These are phyloP conservation scores for Saccharomyces hybrid DNA, from an alignment of 1,139 yeast species.

Conservation along the genomic window DNA sequence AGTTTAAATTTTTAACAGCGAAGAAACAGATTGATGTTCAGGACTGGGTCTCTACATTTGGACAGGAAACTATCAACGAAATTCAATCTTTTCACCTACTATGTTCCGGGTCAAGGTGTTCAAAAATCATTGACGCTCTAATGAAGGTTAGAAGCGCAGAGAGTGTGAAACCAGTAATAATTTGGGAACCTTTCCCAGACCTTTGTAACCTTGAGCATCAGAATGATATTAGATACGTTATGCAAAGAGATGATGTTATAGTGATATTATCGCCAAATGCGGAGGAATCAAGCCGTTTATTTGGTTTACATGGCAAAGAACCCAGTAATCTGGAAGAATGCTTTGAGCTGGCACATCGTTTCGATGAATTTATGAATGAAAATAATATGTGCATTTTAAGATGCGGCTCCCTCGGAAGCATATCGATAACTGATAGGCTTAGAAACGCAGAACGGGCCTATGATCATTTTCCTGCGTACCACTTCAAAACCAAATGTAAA, in stretches of 20 bases:
- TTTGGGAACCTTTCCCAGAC: conserved; percentile 87
- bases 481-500: conserved; percentile 34
- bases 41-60: conserved; percentile 41
- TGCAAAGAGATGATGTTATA: conserved; percentile 39
- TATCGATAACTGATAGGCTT: conserved; percentile 28
- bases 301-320: conserved; percentile 36
- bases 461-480: conserved; percentile 60
- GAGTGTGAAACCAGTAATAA: conserved; percentile 39
- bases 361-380: conserved; percentile 36
- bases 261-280: conserved; percentile 71
- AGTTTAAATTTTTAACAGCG: conserved; percentile 50
- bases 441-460: conserved; percentile 30
- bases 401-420: conserved; percentile 66
- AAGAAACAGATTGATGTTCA: conserved; percentile 55
- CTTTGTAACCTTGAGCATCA: conserved; percentile 51
- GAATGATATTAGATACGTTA: conserved; percentile 35
- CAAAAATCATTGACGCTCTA: conserved; percentile 38
- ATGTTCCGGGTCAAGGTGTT: conserved; percentile 61
- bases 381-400: conserved; percentile 43
- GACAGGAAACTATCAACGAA: conserved; percentile 37
- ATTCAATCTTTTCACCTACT: conserved; percentile 50
- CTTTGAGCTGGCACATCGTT: conserved; percentile 39
- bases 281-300: conserved; percentile 64
- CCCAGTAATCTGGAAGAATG: conserved; percentile 37
- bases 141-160: conserved; percentile 10